Evolutionary conservation across 2,329 filamentous ascomycete species (phyloP).

Genomic region (Cryphonectria carpinicola): DNA sequence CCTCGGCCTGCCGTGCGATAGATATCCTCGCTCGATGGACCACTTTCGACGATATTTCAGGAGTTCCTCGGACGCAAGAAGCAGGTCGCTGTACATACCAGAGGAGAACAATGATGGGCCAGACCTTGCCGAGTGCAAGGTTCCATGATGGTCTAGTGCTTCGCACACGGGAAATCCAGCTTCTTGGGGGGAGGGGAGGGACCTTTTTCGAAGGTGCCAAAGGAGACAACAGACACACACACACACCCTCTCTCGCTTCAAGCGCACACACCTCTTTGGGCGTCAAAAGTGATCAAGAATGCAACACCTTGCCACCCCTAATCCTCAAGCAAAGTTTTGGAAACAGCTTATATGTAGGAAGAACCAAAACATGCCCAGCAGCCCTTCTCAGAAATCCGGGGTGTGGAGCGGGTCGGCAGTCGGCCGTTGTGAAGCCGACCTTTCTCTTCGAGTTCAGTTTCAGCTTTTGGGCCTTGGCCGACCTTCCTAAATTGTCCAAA

Average conservation of each 20-base stretch:
- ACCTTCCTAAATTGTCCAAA: constrained; percentile 9
- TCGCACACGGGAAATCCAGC: not conserved
- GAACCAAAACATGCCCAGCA: not conserved
- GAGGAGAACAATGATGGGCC: not conserved
- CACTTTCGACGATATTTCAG: not conserved
- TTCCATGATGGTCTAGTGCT: not conserved
- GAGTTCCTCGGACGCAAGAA: not conserved
- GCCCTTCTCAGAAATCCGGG: not conserved
- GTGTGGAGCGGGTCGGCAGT: not conserved
- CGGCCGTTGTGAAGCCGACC: constrained; percentile 8
- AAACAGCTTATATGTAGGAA: not conserved
- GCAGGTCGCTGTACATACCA: not conserved
- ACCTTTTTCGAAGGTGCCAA: not conserved
- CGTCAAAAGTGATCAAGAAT: not conserved
- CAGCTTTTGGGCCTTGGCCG: not conserved
- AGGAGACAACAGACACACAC: not conserved
- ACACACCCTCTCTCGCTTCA: not conserved
- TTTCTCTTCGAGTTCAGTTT: constrained; percentile 4
- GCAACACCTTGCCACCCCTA: not conserved
- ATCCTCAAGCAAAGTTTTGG: not conserved
- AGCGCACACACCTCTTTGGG: not conserved
- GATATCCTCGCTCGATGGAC: not conserved
- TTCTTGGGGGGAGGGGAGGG: not conserved
- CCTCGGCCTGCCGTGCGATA: constrained; percentile 4
- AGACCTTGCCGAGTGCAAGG: not conserved